These are phyloP conservation scores for Penicillium rolfsii DNA, from an alignment of 2,329 filamentous ascomycete genomes.

Conservation along the genomic window DNA sequence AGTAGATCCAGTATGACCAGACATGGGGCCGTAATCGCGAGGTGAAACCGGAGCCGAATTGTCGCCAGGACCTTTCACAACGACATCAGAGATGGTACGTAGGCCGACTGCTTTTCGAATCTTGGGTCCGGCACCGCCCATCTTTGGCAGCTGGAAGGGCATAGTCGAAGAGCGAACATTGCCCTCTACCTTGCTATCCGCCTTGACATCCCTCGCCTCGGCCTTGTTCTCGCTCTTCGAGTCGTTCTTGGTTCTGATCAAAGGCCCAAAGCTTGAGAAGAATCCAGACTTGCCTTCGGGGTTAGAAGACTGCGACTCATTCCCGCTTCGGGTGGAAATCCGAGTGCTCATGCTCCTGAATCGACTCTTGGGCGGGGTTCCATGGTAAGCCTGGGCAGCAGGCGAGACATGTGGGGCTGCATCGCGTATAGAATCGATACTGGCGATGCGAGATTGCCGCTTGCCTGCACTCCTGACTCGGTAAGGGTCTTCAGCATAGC, in stretches of 20 bases:
- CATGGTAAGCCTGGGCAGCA: conserved; percentile 69
- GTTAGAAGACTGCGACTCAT: conserved; percentile 55
- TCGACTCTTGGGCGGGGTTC: conserved; percentile 54
- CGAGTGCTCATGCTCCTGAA: conserved; percentile 66
- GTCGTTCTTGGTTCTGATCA: conserved; percentile 46
- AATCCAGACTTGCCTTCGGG: conserved; percentile 57
- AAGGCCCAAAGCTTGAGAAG: conserved; percentile 53
- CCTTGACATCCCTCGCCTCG: neutral
- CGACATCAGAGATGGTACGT: conserved; percentile 78
- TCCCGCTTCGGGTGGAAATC: conserved; percentile 45
- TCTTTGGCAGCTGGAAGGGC: conserved; percentile 55
- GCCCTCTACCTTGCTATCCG: conserved; percentile 12
- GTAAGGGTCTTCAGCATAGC: conserved; percentile 74
- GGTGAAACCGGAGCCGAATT: conserved; percentile 50
- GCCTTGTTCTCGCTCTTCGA: conserved; percentile 43
- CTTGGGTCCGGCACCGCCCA: conserved; percentile 57
- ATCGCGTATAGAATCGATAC: conserved; percentile 73
- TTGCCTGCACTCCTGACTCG: conserved; percentile 68
- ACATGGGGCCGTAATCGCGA: conserved; percentile 63
- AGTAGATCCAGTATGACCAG: conserved; percentile 75
- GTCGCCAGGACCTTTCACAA: conserved; percentile 55
- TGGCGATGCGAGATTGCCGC: conserved; percentile 77
- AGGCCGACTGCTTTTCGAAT: conserved; percentile 69
- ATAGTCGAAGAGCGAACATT: conserved; percentile 55
- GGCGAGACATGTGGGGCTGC: conserved; percentile 56